phyloP scores from a whole-genome alignment of 2,329 filamentous ascomycete genomes.

The Phialocephala subalpina region DNA sequence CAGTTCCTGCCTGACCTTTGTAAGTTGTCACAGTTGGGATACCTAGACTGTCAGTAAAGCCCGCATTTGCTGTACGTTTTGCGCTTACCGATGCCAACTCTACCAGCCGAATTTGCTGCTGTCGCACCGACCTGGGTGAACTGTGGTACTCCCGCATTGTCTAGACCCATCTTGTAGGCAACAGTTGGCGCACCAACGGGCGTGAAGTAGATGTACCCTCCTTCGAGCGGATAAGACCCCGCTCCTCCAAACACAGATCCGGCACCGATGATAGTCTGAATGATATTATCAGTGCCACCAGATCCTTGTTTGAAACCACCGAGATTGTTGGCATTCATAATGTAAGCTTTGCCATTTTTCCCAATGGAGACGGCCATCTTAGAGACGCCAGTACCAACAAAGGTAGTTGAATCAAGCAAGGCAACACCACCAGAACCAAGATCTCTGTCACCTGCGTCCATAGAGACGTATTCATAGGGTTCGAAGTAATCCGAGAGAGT shows the following conservation, averaged over 20 bases:
- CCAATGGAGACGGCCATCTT: constrained; percentile 59
- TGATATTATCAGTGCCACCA: constrained; percentile 49
- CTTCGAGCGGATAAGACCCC: constrained; percentile 57
- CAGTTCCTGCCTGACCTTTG: constrained; percentile 47
- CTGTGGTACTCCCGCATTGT: constrained; percentile 43
- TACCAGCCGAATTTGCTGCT: constrained; percentile 38
- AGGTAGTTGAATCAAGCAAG: constrained; percentile 53
- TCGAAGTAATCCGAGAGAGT: constrained; percentile 61
- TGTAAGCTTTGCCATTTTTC: constrained; percentile 59
- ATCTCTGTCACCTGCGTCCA: constrained; percentile 60
- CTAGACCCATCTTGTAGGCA: constrained; percentile 46
- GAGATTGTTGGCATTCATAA: constrained; percentile 46
- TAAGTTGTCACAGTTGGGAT: constrained; percentile 49
- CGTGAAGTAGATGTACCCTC: constrained; percentile 58
- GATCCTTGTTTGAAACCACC: constrained; percentile 44
- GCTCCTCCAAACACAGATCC: constrained; percentile 56
- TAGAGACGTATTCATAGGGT: constrained; percentile 58
- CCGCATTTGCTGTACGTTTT: background rate
- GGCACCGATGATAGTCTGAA: constrained; percentile 53
- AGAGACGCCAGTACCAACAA: constrained; percentile 52
- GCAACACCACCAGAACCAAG: constrained; percentile 53
- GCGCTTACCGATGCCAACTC: constrained; percentile 40
- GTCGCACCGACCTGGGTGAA: constrained; percentile 46
- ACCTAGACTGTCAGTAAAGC: constrained; percentile 22
- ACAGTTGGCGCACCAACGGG: constrained; percentile 41